phyloP scores from a whole-genome alignment of 1,284 basidiomycete genomes.

The Boletus semigastroideus region DNA sequence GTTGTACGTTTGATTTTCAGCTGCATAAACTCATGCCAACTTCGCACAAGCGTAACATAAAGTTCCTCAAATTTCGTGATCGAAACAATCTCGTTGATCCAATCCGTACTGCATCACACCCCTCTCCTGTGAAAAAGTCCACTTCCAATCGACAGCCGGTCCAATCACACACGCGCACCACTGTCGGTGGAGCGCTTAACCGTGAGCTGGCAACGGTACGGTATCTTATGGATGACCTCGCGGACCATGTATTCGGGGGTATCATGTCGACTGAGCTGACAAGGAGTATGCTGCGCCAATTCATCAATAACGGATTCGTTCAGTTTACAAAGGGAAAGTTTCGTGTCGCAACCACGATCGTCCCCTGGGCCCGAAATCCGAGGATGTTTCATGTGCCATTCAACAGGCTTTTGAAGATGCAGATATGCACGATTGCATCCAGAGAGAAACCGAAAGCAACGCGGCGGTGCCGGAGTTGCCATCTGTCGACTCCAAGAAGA shows the following conservation, averaged over 20 bases:
- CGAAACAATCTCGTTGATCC: background rate
- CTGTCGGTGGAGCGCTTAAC: background rate
- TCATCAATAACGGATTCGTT: background rate
- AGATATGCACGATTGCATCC: background rate
- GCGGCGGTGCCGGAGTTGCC: background rate
- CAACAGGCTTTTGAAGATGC: conserved; percentile 7
- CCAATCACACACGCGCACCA: background rate
- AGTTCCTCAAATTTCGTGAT: background rate
- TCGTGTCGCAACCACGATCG: background rate
- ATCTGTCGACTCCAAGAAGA: background rate
- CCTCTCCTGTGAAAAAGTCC: conserved; percentile 4
- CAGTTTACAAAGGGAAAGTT: background rate
- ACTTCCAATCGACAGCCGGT: conserved; percentile 3
- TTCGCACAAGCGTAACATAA: conserved; percentile 3
- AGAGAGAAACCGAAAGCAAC: background rate
- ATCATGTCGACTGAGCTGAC: conserved; percentile 11
- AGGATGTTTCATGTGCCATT: background rate
- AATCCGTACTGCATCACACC: background rate
- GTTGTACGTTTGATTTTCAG: background rate
- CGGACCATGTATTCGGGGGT: conserved; percentile 12
- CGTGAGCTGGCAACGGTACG: conserved; percentile 7
- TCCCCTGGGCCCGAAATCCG: background rate
- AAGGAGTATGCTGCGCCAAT: background rate
- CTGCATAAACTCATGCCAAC: background rate
- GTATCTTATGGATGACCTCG: conserved; percentile 12